A percentile compares a stretch with the other conserved stretches of the same genome.
Evolutionary conservation across 192 early-diverging fungal species (phyloP).

Genomic region (Backusella tuberculispora): DNA sequence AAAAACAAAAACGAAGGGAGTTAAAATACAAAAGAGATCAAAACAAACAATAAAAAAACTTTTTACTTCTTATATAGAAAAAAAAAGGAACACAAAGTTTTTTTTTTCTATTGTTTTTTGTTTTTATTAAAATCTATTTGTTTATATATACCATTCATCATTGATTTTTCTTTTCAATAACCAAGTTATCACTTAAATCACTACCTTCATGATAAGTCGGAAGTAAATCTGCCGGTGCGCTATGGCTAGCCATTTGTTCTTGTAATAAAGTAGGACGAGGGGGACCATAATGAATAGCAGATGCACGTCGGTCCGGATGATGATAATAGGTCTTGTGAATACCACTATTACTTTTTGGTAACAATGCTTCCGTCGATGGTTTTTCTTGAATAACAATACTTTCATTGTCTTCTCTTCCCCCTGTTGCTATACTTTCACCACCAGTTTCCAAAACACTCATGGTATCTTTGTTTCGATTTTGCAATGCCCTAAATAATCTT

Average conservation of each 20-base stretch:
- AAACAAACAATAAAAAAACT: background rate
- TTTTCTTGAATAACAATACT: background rate
- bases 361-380: background rate
- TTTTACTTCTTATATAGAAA: too few species aligned
- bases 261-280: background rate
- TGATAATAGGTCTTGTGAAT: slow-evolving; percentile 34
- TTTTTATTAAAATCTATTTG: too few species aligned
- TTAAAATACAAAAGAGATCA: background rate
- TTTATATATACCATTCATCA: background rate
- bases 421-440: background rate
- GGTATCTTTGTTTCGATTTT: background rate
- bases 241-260: background rate
- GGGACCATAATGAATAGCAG: background rate
- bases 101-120: background rate
- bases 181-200: background rate
- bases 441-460: background rate
- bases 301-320: slow-evolving; percentile 14
- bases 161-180: background rate
- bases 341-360: background rate
- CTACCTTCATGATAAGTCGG: background rate
- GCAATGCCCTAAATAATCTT: background rate
- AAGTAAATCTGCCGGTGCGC: background rate
- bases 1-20: background rate
- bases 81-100: too few species aligned
- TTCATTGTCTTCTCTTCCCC: background rate